Conservation (phyloP, 768 basidiomycete genomes). For the Coprinopsis marcescibilis region DNA sequence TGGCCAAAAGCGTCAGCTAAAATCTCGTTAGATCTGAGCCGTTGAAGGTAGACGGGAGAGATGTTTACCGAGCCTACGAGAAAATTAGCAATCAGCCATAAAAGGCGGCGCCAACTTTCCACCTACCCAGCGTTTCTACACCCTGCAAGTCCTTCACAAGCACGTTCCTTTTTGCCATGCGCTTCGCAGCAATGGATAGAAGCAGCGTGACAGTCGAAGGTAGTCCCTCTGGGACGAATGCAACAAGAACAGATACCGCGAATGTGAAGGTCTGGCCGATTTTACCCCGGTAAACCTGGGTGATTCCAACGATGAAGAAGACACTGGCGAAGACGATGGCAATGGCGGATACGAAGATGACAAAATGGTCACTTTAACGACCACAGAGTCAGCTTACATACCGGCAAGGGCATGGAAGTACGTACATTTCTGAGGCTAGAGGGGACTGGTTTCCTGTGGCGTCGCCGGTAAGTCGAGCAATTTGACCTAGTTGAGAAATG, state of each 20-base stretch:
- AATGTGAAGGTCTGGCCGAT: constrained; percentile 57
- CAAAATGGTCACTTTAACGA: constrained; percentile 45
- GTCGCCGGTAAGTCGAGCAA: constrained; percentile 59
- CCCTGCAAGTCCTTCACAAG: constrained; percentile 72
- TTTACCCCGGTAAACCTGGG: constrained; percentile 60
- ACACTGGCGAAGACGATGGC: constrained; percentile 57
- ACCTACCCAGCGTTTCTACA: constrained; percentile 60
- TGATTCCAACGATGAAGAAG: constrained; percentile 62
- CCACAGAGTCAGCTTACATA: not conserved
- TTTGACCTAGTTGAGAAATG: constrained; percentile 46
- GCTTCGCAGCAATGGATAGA: constrained; percentile 62
- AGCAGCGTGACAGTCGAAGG: constrained; percentile 65
- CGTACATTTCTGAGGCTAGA: constrained; percentile 61
- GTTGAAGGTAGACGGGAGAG: not conserved
- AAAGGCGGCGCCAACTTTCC: too few species aligned
- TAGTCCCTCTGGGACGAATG: constrained; percentile 58
- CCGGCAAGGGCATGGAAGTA: not conserved
- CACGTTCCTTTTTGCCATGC: constrained; percentile 67
- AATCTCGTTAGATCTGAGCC: constrained; percentile 10
- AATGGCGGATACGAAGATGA: constrained; percentile 54
- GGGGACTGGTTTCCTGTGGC: constrained; percentile 62
- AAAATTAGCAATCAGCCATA: constrained; percentile 27
- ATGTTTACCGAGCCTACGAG: constrained; percentile 38
- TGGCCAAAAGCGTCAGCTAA: constrained; percentile 59
- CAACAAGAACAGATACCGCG: constrained; percentile 55